A percentile compares a stretch with the other conserved stretches of the same genome.
phyloP scores from a whole-genome alignment of 148 eudicot genomes.

The Linanthus parryae region DNA sequence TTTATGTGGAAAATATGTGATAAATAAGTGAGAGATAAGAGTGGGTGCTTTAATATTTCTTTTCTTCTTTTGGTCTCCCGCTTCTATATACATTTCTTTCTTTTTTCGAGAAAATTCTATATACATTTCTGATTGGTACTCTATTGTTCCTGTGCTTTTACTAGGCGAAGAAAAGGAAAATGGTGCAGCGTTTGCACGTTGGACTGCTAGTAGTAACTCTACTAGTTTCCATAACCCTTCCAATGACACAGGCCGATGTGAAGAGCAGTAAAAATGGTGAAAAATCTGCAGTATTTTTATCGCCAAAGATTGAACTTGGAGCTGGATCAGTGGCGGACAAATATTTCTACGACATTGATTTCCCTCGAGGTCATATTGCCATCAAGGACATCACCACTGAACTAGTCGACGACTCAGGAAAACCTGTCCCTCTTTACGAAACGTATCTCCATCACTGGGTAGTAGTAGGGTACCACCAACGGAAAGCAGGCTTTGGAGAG shows the following conservation, averaged over 20 bases:
- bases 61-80: too few relatives aligned
- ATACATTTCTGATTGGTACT: too few relatives aligned
- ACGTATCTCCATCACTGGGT: slow-evolving; percentile 92
- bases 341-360: slow-evolving; percentile 50
- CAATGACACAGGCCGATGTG: slow-evolving; percentile 21
- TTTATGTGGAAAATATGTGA: too few relatives aligned
- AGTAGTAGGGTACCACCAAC: slow-evolving; percentile 44
- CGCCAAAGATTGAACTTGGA: slow-evolving; percentile 54
- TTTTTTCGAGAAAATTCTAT: too few relatives aligned
- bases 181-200: too few relatives aligned
- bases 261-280: slow-evolving; percentile 15
- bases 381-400: slow-evolving; percentile 74
- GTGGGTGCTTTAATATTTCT: too few relatives aligned
- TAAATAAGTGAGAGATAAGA: too few relatives aligned
- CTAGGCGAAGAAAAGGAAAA: too few relatives aligned
- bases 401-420: slow-evolving; percentile 74
- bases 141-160: too few relatives aligned
- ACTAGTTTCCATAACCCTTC: slow-evolving; percentile 17
- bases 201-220: too few relatives aligned
- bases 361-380: slow-evolving; percentile 75
- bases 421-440: slow-evolving; percentile 68
- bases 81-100: too few relatives aligned
- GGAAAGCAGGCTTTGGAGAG: slow-evolving; percentile 22
- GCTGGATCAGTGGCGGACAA: slow-evolving; percentile 72
- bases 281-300: slow-evolving; percentile 43